Base-by-base conservation (phyloP, 2,329 filamentous ascomycete species). In the Phialophora macrospora region DNA sequence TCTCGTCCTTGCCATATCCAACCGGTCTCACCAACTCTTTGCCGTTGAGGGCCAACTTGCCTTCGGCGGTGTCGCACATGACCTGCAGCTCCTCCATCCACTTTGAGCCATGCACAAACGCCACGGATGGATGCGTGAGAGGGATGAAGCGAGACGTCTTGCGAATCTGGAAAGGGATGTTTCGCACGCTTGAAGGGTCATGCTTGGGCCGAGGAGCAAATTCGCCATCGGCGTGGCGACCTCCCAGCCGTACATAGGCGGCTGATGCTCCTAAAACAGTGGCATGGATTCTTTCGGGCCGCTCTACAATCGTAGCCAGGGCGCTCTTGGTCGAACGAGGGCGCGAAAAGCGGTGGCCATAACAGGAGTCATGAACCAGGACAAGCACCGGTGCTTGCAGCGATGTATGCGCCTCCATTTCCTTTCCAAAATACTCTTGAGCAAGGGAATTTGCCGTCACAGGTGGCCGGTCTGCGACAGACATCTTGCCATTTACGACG, bases 81-180 rank as follows among this genome's bases (percentile, higher is more conserved):
- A 84, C 81, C 77, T 88, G 90, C 56, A 99, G 80, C 75, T 98
- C 94, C 60, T 91, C 87, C 93, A 98, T 97, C 94, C 94, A 97
- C 70, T 90, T 90, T 2, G 82, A 84, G 0, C 94, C 94, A 78
- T 99, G 95, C 0, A 99, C 93, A 75, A 94, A 92, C 6, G 92
- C 94, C 6, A 98, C 93, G 0, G 88, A 88, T 2, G 87, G 84
- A 2, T 92, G 92, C 20, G 84, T 85, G 34, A 99, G 82, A 5
- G 90, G 80, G 60, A 97, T 77, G 6, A 82, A 84, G 9, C 95
- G 85, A 7, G 84, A 83, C 0, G 93, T 95, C 78, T 93, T 96
- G 66, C 87, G 86, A 71, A 99, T 96, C 68, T 87, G 87, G 76
- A 98, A 98, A 0, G 93, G 93, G 7, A 66, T 61, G 22, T 69